Base-by-base conservation (phyloP, 2,329 filamentous ascomycete genomes). In the Leptodontidium sp. region DNA sequence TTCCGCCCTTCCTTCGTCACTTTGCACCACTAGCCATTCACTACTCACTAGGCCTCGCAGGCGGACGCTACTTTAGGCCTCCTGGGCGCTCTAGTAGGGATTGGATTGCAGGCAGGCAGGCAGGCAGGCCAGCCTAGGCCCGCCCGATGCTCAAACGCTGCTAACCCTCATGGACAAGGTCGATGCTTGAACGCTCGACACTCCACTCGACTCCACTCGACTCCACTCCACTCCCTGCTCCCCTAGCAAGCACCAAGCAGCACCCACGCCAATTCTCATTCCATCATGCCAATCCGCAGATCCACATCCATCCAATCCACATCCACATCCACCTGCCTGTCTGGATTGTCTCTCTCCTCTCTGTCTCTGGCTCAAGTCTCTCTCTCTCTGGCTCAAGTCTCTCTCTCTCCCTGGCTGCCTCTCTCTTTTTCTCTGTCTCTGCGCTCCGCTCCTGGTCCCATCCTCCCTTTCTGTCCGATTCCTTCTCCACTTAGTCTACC, bases 251-350 rank as follows among this genome's bases (percentile, higher is more conserved):
- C 29, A 32, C 38, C 38, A 40, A 40, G 38, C 53, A 45, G 38
- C 53, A 45, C 32, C 38, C 52, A 58, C 47, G 47, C 47, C 47
- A 12, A 52, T 49, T 64, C 57, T 32, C 29, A 32, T 49, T 64
- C 57, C 64, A 69, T 65, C 64, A 67, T 65, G 65, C 68, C 68
- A 66, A 66, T 68, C 62, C 57, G 61, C 63, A 62, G 62, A 65
- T 68, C 63, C 67, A 68, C 52, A 50, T 59, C 38, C 47, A 50
- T 62, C 47, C 65, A 55, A 32, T 45, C 38, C 35, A 43, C 24
- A 32, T 32, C 29, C 57, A 57, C 57, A 59, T 64, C 62, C 47
- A 53, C 26, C 61, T 52, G 38, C 45, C 58, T 61, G 58, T 47
- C 57, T 59, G 38, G 38, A 40, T 47, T n/a, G 38, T 40, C 8